Percentiles rank a stretch among this genome's conserved stretches.
Conservation (phyloP, 805 yeast species). For the Cyberlindnera euphorbiiphila region DNA sequence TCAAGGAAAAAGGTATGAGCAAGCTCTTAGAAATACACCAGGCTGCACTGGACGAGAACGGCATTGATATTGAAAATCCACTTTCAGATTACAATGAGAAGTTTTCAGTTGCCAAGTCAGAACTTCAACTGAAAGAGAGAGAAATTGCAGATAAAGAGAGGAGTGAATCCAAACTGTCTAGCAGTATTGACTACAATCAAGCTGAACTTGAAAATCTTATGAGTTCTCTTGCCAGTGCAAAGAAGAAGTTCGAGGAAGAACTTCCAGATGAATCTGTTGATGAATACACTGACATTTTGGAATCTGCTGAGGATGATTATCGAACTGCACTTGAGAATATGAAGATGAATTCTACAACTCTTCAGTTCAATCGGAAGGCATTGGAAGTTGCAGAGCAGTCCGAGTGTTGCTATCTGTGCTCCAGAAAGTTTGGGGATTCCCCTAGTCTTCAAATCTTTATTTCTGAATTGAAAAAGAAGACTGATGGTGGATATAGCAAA, state of each 20-base stretch:
- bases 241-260: conserved; percentile 14
- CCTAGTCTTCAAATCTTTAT: conserved; percentile 27
- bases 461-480: conserved; percentile 29
- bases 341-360: conserved; percentile 66
- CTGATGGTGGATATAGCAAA: conserved; percentile 31
- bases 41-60: conserved; percentile 20
- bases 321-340: conserved; percentile 58
- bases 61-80: conserved; percentile 18
- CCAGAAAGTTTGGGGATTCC: conserved; percentile 52
- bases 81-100: conserved; percentile 10
- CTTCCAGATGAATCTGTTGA: conserved; percentile 38
- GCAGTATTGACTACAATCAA: conserved; percentile 17
- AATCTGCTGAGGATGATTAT: conserved; percentile 59
- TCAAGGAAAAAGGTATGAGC: conserved; percentile 30
- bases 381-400: conserved; percentile 53
- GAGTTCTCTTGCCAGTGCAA: conserved; percentile 10
- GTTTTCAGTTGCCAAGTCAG: conserved; percentile 1
- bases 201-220: conserved; percentile 6
- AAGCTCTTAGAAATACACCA: conserved; percentile 29
- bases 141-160: conserved; percentile 1
- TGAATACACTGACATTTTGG: conserved; percentile 46
- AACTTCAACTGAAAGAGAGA: conserved; percentile 10
- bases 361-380: conserved; percentile 68
- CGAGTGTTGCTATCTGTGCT: conserved; percentile 69
- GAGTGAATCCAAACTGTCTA: conserved; percentile 15